Evolutionary conservation across 2,329 filamentous ascomycete genomes (phyloP).

Genomic region (Pseudogymnoascus pannorum): DNA sequence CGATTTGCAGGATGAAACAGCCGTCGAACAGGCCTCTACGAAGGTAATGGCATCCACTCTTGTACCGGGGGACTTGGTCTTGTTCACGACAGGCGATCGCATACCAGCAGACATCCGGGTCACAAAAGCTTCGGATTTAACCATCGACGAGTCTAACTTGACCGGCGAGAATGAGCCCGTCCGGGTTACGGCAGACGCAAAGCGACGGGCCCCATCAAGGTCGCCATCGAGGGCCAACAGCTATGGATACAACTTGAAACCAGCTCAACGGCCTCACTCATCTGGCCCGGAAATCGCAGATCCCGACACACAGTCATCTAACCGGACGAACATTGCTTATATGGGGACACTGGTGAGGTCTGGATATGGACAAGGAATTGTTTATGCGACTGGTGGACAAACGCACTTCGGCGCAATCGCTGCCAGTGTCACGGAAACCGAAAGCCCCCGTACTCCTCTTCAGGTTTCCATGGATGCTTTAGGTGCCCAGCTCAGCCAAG

Average conservation of each 20-base stretch:
- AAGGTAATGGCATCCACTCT: slow-evolving; percentile 83
- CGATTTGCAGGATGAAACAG: slow-evolving; percentile 38
- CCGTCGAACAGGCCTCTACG: slow-evolving; percentile 60
- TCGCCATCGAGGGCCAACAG: slow-evolving; percentile 13
- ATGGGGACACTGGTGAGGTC: slow-evolving; percentile 97
- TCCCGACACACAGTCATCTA: slow-evolving; percentile 61
- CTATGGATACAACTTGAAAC: slow-evolving; percentile 20
- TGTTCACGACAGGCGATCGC: slow-evolving; percentile 92
- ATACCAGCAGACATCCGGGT: slow-evolving; percentile 95
- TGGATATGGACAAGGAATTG: slow-evolving; percentile 89
- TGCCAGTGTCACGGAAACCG: slow-evolving; percentile 86
- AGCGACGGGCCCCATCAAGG: slow-evolving; percentile 23
- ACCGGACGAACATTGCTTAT: slow-evolving; percentile 87
- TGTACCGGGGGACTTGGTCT: slow-evolving; percentile 84
- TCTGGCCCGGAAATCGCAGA: slow-evolving; percentile 51
- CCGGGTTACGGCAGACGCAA: slow-evolving; percentile 61
- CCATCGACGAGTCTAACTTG: slow-evolving; percentile 93
- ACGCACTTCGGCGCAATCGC: slow-evolving; percentile 97
- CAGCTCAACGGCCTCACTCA: slow-evolving; percentile 42
- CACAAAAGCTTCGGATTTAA: slow-evolving; percentile 79
- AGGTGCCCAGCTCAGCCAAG: slow-evolving; percentile 90
- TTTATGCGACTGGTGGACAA: slow-evolving; percentile 89
- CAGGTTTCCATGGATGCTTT: slow-evolving; percentile 97
- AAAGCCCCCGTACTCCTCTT: slow-evolving; percentile 87
- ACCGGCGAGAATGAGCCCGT: slow-evolving; percentile 96